phyloP scores from a whole-genome alignment of 2,329 filamentous ascomycete species.

The Ascochyta fabae region DNA sequence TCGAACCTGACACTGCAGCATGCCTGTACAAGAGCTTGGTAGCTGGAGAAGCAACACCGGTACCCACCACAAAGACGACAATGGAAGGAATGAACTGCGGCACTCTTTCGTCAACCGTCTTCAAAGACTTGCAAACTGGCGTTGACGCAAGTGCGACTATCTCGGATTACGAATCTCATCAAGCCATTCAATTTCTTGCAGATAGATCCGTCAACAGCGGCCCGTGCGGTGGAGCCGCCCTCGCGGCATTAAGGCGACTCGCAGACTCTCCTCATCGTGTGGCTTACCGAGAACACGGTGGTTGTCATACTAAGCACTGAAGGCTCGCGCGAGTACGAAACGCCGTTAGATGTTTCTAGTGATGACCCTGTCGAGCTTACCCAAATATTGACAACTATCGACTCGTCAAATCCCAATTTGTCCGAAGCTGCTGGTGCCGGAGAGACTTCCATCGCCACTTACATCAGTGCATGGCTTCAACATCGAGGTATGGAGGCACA shows the following conservation, averaged over 20 bases:
- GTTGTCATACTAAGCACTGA: conserved; percentile 73
- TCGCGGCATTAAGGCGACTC: conserved; percentile 64
- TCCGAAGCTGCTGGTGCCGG: conserved; percentile 51
- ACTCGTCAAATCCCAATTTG: conserved; percentile 58
- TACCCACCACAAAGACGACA: conserved; percentile 67
- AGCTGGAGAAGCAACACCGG: conserved; percentile 55
- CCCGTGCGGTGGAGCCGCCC: conserved; percentile 67
- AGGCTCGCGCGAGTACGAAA: conserved; percentile 50
- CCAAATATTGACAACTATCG: conserved; percentile 56
- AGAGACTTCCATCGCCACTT: conserved; percentile 53
- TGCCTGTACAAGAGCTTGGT: conserved; percentile 62
- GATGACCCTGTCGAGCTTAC: conserved; percentile 55
- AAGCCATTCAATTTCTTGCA: conserved; percentile 62
- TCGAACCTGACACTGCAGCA: conserved; percentile 72
- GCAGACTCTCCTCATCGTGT: conserved; percentile 38
- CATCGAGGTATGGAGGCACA: conserved; percentile 60
- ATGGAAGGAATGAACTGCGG: conserved; percentile 79
- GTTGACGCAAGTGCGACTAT: conserved; percentile 68
- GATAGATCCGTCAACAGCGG: conserved; percentile 58
- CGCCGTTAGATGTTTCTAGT: not conserved
- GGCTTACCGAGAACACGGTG: conserved; percentile 57
- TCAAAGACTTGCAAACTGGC: conserved; percentile 63
- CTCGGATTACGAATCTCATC: conserved; percentile 67
- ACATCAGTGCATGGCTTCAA: conserved; percentile 54
- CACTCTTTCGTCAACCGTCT: conserved; percentile 70